These are phyloP conservation scores for Arctostaphylos glauca DNA, from an alignment of 148 eudicot species.

Conservation along the genomic window DNA sequence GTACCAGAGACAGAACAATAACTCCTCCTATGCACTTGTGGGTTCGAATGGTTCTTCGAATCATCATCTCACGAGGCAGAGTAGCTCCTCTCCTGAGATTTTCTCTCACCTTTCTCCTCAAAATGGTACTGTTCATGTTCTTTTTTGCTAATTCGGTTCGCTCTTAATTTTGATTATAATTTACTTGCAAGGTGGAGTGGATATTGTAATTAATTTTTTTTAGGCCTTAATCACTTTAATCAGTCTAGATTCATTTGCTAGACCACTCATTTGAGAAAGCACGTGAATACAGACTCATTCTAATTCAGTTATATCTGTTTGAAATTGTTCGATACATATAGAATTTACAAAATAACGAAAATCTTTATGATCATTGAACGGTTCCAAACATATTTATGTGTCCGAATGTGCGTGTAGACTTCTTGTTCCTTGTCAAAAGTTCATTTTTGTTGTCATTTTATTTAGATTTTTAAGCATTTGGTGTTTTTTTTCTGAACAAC, in stretches of 20 bases:
- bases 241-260: not conserved
- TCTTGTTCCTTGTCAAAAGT: not conserved
- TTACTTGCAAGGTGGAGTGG: not conserved
- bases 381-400: no score
- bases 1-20: slow-evolving; percentile 41
- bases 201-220: not conserved
- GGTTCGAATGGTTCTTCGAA: slow-evolving; percentile 24
- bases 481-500: no score
- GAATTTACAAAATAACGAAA: no score
- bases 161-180: not conserved
- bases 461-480: no score
- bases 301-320: no score
- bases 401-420: no score
- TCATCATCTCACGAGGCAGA: slow-evolving; percentile 51
- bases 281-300: not conserved
- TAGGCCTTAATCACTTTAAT: not conserved
- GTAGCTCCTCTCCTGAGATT: slow-evolving; percentile 73
- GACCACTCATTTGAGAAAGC: not conserved
- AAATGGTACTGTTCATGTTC: slow-evolving; percentile 51
- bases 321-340: no score
- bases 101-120: slow-evolving; percentile 58
- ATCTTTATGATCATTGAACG: no score
- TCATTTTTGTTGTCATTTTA: no score
- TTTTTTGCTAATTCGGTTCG: not conserved
- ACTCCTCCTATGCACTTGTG: slow-evolving; percentile 13